phyloP scores from a whole-genome alignment of 306 rosid species.

The Mucuna pruriens region DNA sequence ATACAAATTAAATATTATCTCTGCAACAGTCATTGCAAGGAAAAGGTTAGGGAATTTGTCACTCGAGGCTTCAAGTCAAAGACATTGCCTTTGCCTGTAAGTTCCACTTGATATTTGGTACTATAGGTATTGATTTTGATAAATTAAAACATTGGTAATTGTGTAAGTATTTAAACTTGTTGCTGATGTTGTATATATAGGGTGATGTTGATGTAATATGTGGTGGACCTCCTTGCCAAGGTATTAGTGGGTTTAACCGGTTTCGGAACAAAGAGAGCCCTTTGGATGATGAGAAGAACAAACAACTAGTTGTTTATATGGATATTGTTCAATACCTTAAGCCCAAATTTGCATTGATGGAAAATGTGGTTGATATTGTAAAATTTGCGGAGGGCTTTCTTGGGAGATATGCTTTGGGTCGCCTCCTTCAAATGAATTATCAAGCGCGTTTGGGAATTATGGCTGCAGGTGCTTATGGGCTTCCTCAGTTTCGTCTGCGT shows the following conservation, averaged over 20 bases:
- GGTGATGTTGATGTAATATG: conserved; percentile 82
- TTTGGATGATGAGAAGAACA: conserved; percentile 79
- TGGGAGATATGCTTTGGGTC: conserved; percentile 89
- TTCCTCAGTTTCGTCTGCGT: conserved; percentile 91
- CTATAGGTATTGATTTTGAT: conserved; percentile 42
- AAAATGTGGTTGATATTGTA: conserved; percentile 82
- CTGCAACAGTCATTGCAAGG: conserved; percentile 60
- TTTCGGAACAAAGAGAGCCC: conserved; percentile 67
- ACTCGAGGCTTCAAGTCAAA: conserved; percentile 49
- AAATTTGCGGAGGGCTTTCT: conserved; percentile 81
- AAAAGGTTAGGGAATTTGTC: conserved; percentile 57
- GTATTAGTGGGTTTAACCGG: conserved; percentile 89
- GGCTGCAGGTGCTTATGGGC: conserved; percentile 92
- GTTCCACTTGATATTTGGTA: conserved; percentile 22
- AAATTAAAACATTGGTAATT: background rate
- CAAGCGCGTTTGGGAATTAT: conserved; percentile 85
- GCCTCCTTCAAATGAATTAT: conserved; percentile 85
- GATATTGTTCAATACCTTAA: conserved; percentile 70
- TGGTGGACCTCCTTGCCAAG: conserved; percentile 98
- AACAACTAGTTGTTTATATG: conserved; percentile 77
- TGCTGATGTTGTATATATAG: conserved; percentile 43
- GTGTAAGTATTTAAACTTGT: background rate
- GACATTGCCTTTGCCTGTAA: conserved; percentile 70
- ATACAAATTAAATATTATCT: background rate
- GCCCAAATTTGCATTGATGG: conserved; percentile 81